phyloP scores from a whole-genome alignment of 176 grass and related monocot species.

The Coix lacrymajobi region DNA sequence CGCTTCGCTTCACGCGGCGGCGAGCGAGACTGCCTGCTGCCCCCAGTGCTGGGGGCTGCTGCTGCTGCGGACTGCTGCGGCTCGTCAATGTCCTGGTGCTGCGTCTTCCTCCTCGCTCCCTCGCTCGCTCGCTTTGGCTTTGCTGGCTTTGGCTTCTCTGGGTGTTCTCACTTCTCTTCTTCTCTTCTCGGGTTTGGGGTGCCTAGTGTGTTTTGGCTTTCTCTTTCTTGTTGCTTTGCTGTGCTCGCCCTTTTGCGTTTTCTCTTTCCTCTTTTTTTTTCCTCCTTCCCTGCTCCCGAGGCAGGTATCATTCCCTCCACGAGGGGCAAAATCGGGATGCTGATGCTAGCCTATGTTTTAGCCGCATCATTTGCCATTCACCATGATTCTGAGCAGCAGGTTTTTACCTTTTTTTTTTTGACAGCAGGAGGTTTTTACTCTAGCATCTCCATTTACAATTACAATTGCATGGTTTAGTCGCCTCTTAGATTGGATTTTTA shows the following conservation, averaged over 20 bases:
- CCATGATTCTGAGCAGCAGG: neutral
- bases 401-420: no score
- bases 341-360: neutral
- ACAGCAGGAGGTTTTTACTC: no score
- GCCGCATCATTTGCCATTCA: neutral
- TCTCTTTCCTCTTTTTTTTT: neutral
- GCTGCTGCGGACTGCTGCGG: neutral
- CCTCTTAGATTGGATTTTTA: no score
- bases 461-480: no score
- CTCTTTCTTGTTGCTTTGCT: constrained; percentile 29
- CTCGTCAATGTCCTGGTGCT: constrained; percentile 22
- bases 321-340: constrained; percentile 36
- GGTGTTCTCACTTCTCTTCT: constrained; percentile 10
- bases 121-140: neutral
- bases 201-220: constrained; percentile 8
- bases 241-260: constrained; percentile 24
- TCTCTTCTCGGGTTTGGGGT: neutral
- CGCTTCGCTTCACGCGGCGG: neutral
- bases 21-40: neutral
- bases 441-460: no score
- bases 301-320: constrained; percentile 57
- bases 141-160: neutral
- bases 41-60: neutral
- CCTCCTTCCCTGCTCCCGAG: constrained; percentile 37
- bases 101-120: neutral